Percentiles rank a stretch among this genome's conserved stretches.
Evolutionary conservation across 2,329 filamentous ascomycete species (phyloP).

Genomic region (Hirsutella minnesotensis): DNA sequence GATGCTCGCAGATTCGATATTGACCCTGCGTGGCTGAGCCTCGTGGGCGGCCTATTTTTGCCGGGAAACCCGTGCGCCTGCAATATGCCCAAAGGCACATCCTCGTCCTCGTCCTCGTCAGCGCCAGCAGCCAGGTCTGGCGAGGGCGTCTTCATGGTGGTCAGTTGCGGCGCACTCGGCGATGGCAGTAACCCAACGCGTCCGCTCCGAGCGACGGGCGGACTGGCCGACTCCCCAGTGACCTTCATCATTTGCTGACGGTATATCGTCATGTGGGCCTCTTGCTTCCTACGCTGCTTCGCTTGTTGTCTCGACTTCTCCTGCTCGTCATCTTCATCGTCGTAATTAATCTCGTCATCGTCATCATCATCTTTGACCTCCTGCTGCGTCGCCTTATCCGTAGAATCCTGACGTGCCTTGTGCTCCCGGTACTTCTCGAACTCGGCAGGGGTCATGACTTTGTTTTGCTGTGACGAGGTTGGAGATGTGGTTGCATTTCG

Average conservation of each 20-base stretch:
- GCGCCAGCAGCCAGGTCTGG: constrained; percentile 25
- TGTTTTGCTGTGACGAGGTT: constrained; percentile 39
- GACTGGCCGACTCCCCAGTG: constrained; percentile 54
- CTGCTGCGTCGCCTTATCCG: constrained; percentile 26
- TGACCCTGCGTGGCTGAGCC: constrained; percentile 51
- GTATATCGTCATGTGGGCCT: constrained; percentile 81
- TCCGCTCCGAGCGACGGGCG: constrained; percentile 19
- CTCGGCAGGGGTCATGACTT: constrained; percentile 82
- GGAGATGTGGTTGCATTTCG: constrained; percentile 21
- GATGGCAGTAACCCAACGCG: constrained; percentile 46
- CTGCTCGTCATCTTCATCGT: constrained; percentile 66
- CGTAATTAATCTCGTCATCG: constrained; percentile 52
- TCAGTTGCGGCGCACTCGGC: constrained; percentile 51
- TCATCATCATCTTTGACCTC: constrained; percentile 49
- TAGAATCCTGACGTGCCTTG: constrained; percentile 46
- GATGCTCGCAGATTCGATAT: constrained; percentile 59
- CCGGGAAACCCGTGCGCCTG: constrained; percentile 81
- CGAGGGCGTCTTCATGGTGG: constrained; percentile 22
- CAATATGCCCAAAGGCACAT: constrained; percentile 75
- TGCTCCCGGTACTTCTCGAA: constrained; percentile 74
- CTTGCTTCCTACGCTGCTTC: constrained; percentile 74
- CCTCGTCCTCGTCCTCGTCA: constrained; percentile 80
- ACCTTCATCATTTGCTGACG: constrained; percentile 96
- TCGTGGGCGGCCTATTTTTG: constrained; percentile 62
- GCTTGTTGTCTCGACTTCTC: constrained; percentile 64